Evolutionary conservation across 176 grass and related monocot genomes (phyloP).

Genomic region (Cymbopogon citratus): DNA sequence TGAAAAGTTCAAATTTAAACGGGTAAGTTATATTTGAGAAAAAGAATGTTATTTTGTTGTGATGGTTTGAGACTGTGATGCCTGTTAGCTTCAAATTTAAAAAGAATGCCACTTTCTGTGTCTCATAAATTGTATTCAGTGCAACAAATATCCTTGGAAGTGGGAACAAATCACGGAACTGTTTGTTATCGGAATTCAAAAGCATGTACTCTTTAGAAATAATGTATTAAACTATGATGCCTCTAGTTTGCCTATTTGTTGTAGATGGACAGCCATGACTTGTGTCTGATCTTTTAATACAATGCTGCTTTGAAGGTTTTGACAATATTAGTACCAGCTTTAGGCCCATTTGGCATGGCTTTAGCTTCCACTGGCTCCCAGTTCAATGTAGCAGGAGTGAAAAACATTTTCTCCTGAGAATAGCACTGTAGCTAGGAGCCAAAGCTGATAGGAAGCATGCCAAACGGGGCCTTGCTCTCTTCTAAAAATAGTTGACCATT

Average conservation of each 20-base stretch:
- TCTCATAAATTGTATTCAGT: background rate
- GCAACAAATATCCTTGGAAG: conserved; percentile 9
- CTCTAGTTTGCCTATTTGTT: background rate
- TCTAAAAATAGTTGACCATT: background rate
- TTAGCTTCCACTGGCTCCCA: background rate
- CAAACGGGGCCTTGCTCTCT: background rate
- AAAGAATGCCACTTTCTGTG: no score
- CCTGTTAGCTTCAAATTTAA: no score
- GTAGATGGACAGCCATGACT: background rate
- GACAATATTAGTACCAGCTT: background rate
- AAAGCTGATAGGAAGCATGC: background rate
- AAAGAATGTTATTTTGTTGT: background rate
- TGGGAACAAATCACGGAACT: background rate
- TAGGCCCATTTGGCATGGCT: background rate
- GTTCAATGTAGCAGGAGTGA: background rate
- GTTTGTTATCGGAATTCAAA: background rate
- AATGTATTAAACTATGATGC: background rate
- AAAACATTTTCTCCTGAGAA: background rate
- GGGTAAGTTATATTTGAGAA: conserved; percentile 35
- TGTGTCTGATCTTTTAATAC: background rate
- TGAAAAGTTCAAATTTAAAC: conserved; percentile 73
- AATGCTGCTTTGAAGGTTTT: background rate
- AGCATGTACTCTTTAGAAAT: background rate
- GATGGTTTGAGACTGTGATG: background rate
- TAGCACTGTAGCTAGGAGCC: background rate